Evolutionary conservation across 768 basidiomycete species (phyloP).

Genomic region (Pholiota microspora): DNA sequence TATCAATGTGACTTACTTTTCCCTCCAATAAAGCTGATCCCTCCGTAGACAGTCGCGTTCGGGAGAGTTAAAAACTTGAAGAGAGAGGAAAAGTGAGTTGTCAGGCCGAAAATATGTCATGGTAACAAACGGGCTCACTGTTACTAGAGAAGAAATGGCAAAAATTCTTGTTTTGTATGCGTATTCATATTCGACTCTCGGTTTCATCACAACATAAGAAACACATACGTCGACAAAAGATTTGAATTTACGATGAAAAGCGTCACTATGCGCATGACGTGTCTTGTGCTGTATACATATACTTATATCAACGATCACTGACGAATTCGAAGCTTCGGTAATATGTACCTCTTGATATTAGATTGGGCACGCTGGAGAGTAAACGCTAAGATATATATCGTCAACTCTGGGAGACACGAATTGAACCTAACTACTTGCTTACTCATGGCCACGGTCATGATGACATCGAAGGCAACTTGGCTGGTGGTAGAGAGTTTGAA

Average conservation of each 20-base stretch:
- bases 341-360: constrained; percentile 5
- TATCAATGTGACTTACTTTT: constrained; percentile 4
- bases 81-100: neutral
- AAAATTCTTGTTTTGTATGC: neutral
- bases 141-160: constrained; percentile 2
- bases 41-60: constrained; percentile 12
- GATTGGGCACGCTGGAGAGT: constrained; percentile 7
- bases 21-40: constrained; percentile 6
- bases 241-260: constrained; percentile 12
- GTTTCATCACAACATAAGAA: too few relatives aligned
- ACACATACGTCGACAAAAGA: constrained; percentile 9
- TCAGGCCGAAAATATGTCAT: neutral
- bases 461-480: constrained; percentile 12
- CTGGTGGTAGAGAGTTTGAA: constrained; percentile 15
- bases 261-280: constrained; percentile 9
- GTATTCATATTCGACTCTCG: too few relatives aligned
- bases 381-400: neutral
- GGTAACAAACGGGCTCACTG: constrained; percentile 1
- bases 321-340: neutral
- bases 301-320: neutral
- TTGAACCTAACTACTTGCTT: neutral
- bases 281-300: constrained; percentile 4
- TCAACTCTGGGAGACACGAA: neutral
- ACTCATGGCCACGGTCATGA: constrained; percentile 14
- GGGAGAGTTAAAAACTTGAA: constrained; percentile 13